Evolutionary conservation across 106 monocot species (phyloP), one percentile per base, ranked within the genome.

Genomic region (Chionographis japonica): DNA sequence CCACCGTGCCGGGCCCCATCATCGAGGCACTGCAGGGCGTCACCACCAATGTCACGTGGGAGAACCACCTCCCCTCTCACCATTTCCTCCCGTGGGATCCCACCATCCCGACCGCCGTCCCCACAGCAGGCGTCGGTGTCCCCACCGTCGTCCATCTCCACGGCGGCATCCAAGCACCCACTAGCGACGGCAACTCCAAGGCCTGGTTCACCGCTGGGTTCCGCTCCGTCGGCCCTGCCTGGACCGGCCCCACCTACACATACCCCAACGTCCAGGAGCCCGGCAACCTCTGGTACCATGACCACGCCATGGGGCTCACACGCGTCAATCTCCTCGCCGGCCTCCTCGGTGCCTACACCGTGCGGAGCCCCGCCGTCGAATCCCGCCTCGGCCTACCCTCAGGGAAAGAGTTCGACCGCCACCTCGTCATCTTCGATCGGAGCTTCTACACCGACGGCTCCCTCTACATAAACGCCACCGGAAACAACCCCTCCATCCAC

Each of bases 281-380:
- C 2, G 94, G 94, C 12, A 95, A 85, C 65, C 83, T 95, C n/a
- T 84, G 84, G 88, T 88, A 88, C 75, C 88, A 84, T 66, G 88
- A 88, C 78, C 88, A 88, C 66, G 88, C 81, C 20, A 66, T 88
- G 62, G 88, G 88, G 19, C 75, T 88, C n/a, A 88, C 88, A 6
- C 80, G 88, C 15, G 77, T 68, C 17, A 88, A 88, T 69, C 52
- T 88, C 69, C 65, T 84, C 15, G 70, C 88, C 8, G 94, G 94
- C 17, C 83, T 97, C 46, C 13, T 89, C 72, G 92, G 89, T 40
- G 63, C 78, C 19, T 97, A 92, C 78, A 40, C 73, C 56, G 38
- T 97, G 60, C 77, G 77, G 4, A 73, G 84, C 54, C 92, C 81
- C 4, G n/a, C 52, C 7, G 15, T 72, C 10, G 86, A 92, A 55